Evolutionary conservation across 2,329 filamentous ascomycete species (phyloP), one percentile per base, ranked within the genome.

Genomic region (Trichoderma polysporum): DNA sequence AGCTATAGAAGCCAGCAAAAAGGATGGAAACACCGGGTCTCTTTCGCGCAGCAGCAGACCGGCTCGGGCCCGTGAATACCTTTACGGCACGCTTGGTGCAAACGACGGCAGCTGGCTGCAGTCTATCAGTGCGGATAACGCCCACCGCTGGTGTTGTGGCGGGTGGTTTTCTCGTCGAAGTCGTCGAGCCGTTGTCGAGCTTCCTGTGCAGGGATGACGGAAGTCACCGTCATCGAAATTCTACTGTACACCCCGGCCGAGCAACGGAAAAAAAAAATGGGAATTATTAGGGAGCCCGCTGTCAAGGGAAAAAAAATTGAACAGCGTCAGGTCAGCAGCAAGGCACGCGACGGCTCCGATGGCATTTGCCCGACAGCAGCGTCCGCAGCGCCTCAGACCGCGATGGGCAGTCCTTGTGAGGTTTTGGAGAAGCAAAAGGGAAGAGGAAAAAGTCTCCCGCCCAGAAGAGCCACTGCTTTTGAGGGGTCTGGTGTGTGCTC

Each of bases 221-320:
- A 53, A 57, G 41, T 50, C 27, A 41, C 66, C 66, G 66, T 67
- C 66, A 67, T 67, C 66, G 59, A 67, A 64, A 64, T 37, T 50
- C 52, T 52, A 63, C n/a, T n/a, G n/a, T n/a, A n/a, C 52, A 64
- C 57, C 66, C 66, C 45, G 52, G 66, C 57, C 56, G 64, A 39
- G 50, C 29, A 58, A 57, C 29, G 50, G 61, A 17, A 29, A 52
- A 37, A 49, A 47, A 56, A 65, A 56, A 29, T 39, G 33, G 19
- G 35, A 53, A 31, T 29, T 58, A 12, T 57, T 39, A 58, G 50
- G 52, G 41, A 65, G 62, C 49, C 49, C 60, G 60, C 60, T 54
- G 60, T 63, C 64, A 59, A 53, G 29, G 22, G 25, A 19, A n/a
- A 22, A 45, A 45, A 22, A 10, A n/a, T n/a, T n/a, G n/a, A n/a